Percentiles rank a stretch among this genome's conserved stretches.
phyloP scores from a whole-genome alignment of 2,329 filamentous ascomycete species.

The Xylariaceae sp. region DNA sequence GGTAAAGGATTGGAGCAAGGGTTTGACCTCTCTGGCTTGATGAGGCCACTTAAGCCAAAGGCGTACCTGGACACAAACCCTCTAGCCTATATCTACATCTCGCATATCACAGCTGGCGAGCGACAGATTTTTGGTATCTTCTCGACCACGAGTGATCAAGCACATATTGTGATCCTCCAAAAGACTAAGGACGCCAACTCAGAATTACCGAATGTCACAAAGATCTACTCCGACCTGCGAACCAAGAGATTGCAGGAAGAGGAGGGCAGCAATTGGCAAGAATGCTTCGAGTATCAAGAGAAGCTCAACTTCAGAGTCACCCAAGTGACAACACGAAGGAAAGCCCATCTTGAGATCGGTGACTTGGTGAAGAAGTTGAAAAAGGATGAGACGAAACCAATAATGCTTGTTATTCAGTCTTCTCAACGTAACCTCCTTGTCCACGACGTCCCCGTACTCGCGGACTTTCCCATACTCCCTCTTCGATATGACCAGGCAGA shows the following conservation, averaged over 20 bases:
- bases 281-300: slow-evolving; percentile 82
- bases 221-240: slow-evolving; percentile 78
- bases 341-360: slow-evolving; percentile 81
- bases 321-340: slow-evolving; percentile 84
- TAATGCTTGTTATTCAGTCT: slow-evolving; percentile 86
- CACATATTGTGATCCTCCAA: slow-evolving; percentile 84
- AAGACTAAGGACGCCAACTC: slow-evolving; percentile 72
- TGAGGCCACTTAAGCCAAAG: slow-evolving; percentile 58
- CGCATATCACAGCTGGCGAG: slow-evolving; percentile 87
- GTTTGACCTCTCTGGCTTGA: slow-evolving; percentile 78
- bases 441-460: slow-evolving; percentile 79
- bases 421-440: slow-evolving; percentile 75
- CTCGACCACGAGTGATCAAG: slow-evolving; percentile 74
- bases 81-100: slow-evolving; percentile 84
- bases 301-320: slow-evolving; percentile 79
- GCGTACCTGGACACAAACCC: slow-evolving; percentile 72
- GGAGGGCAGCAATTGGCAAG: slow-evolving; percentile 69
- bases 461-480: slow-evolving; percentile 77
- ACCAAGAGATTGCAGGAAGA: slow-evolving; percentile 61
- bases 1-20: slow-evolving; percentile 90
- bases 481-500: slow-evolving; percentile 80
- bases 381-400: slow-evolving; percentile 75
- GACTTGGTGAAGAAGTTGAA: slow-evolving; percentile 88
- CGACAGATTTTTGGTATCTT: slow-evolving; percentile 92
- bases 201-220: slow-evolving; percentile 84